These are phyloP conservation scores for Microcyclospora tardicrescens DNA, from an alignment of 2,329 filamentous ascomycete species.

Conservation along the genomic window DNA sequence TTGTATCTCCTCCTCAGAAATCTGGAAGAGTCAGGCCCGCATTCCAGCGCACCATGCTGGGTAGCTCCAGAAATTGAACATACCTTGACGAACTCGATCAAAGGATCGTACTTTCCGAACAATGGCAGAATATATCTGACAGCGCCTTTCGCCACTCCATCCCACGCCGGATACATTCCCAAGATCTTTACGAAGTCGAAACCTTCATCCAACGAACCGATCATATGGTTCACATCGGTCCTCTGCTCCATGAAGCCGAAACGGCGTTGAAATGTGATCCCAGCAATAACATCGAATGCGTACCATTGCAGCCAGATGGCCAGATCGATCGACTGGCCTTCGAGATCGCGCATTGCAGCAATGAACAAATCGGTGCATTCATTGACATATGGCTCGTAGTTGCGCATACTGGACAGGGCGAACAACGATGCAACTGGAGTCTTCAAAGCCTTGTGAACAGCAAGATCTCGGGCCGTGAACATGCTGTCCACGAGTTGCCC, in stretches of 20 bases:
- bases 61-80: too few relatives aligned
- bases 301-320: slow-evolving; percentile 64
- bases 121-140: too few relatives aligned
- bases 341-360: slow-evolving; percentile 17
- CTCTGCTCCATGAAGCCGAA: slow-evolving; percentile 12
- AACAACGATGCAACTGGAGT: slow-evolving; percentile 13
- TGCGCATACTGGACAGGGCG: slow-evolving; percentile 52
- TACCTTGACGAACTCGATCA: too few relatives aligned
- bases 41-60: too few relatives aligned
- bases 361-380: slow-evolving; percentile 55
- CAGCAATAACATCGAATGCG: slow-evolving; percentile 64
- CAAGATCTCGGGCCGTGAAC: slow-evolving; percentile 15
- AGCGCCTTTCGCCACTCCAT: too few relatives aligned
- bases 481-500: slow-evolving; percentile 1
- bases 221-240: slow-evolving; percentile 11
- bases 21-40: too few relatives aligned
- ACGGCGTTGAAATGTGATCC: slow-evolving; percentile 11
- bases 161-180: too few relatives aligned
- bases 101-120: too few relatives aligned
- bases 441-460: slow-evolving; percentile 16
- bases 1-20: too few relatives aligned
- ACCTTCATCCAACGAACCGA: slow-evolving; percentile 4
- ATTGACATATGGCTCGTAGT: slow-evolving; percentile 67
- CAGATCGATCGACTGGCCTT: slow-evolving; percentile 44
- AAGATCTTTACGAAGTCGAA: too few relatives aligned